phyloP scores from a whole-genome alignment of 148 eudicot species.

The Rhododendron simsii region DNA sequence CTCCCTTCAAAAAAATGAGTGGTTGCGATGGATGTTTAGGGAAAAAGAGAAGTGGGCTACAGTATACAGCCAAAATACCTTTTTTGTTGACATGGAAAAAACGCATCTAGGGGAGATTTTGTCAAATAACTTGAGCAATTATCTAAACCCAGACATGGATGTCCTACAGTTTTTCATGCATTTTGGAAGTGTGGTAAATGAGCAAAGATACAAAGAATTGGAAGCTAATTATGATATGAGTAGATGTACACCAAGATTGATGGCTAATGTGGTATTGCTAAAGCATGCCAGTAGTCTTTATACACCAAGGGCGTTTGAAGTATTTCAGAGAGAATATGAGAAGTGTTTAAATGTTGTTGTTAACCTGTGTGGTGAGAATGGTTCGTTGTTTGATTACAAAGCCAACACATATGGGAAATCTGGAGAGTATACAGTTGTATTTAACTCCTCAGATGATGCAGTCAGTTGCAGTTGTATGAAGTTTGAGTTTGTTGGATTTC shows the following conservation, averaged over 20 bases:
- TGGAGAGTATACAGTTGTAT: constrained; percentile 11
- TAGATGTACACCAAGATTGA: constrained; percentile 15
- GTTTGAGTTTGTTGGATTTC: constrained; percentile 19
- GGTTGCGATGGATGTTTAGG: constrained; percentile 17
- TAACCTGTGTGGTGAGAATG: constrained; percentile 10
- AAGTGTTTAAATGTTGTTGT: constrained; percentile 19
- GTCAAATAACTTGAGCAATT: constrained; percentile 7
- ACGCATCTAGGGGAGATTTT: constrained; percentile 14
- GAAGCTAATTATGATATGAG: constrained; percentile 12
- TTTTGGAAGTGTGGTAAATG: constrained; percentile 15
- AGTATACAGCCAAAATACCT: constrained; percentile 15
- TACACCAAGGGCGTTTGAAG: constrained; percentile 20
- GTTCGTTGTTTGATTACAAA: constrained; percentile 7
- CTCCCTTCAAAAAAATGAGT: constrained; percentile 14
- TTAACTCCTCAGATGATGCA: constrained; percentile 2
- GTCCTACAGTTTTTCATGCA: constrained; percentile 19
- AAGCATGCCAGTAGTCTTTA: constrained; percentile 19
- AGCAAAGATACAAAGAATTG: constrained; percentile 18
- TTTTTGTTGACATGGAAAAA: constrained; percentile 7
- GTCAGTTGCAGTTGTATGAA: constrained; percentile 18
- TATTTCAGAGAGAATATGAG: constrained; percentile 22
- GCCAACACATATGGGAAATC: constrained; percentile 10
- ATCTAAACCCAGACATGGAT: constrained; percentile 11
- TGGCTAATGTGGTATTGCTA: constrained; percentile 16
- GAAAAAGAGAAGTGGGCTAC: constrained; percentile 23